Evolutionary conservation across 2,329 filamentous ascomycete species (phyloP).

Genomic region (Aspergillus tubingensis): DNA sequence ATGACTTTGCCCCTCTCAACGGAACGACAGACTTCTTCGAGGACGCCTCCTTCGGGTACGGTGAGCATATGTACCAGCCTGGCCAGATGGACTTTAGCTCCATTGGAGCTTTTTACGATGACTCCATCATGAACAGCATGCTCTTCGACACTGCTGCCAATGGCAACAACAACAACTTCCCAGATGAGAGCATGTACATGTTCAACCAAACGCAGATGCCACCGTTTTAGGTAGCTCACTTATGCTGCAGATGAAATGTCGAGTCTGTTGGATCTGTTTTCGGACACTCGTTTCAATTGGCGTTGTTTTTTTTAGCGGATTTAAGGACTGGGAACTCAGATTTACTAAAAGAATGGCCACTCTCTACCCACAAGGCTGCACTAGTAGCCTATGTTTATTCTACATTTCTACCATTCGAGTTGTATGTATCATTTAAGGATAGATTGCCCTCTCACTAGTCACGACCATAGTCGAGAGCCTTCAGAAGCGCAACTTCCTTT

Average conservation of each 20-base stretch:
- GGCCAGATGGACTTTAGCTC: constrained; percentile 1
- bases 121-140: constrained; percentile 5
- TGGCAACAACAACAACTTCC: not conserved
- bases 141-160: not conserved
- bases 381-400: not conserved
- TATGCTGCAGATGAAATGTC: not conserved
- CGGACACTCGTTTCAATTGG: not conserved
- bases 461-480: constrained; percentile 8
- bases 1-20: constrained; percentile 5
- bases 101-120: constrained; percentile 3
- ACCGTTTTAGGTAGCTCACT: constrained; percentile 1
- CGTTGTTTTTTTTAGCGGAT: not conserved
- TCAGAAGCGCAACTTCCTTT: not conserved
- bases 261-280: not conserved
- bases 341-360: not conserved
- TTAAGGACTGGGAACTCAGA: not conserved
- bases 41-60: constrained; percentile 6
- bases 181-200: not conserved
- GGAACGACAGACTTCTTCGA: constrained; percentile 6
- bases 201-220: constrained; percentile 2
- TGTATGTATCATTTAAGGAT: constrained; percentile 2
- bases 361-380: not conserved
- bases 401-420: not conserved
- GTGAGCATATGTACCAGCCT: constrained; percentile 2
- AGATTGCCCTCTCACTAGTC: constrained; percentile 7